Evolutionary conservation across 805 yeast species (phyloP).

Genomic region (Kodamaea sagamina): DNA sequence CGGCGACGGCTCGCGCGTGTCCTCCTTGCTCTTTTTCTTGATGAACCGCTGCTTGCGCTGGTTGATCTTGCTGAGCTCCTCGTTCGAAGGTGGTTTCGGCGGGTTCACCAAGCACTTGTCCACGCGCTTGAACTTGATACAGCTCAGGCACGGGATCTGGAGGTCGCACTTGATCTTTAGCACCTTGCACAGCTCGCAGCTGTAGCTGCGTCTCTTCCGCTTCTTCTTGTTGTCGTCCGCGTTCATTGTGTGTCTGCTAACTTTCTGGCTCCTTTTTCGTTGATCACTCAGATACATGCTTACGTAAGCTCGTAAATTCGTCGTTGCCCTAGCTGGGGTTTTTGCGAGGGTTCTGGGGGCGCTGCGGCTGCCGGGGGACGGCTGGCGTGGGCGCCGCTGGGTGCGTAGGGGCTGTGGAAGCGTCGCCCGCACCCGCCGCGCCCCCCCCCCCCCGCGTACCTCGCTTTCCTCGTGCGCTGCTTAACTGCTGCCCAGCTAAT

Average conservation of each 20-base stretch:
- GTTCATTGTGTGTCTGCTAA: background rate
- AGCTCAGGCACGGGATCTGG: conserved; percentile 48
- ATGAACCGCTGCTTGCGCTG: conserved; percentile 28
- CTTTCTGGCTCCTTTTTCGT: background rate
- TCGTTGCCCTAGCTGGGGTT: background rate
- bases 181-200: conserved; percentile 58
- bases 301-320: background rate
- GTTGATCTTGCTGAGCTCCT: conserved; percentile 34
- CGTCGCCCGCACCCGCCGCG: too few relatives aligned
- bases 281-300: background rate
- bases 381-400: too few relatives aligned
- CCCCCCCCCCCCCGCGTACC: too few relatives aligned
- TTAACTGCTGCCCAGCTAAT: too few relatives aligned
- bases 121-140: conserved; percentile 39
- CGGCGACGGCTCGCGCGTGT: background rate
- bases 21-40: conserved; percentile 12
- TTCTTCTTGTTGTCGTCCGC: conserved; percentile 21
- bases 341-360: background rate
- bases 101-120: conserved; percentile 43
- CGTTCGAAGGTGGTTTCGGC: conserved; percentile 47
- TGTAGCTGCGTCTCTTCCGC: conserved; percentile 51
- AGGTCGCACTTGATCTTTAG: conserved; percentile 57
- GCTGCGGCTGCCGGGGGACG: too few relatives aligned
- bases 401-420: too few relatives aligned
- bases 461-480: too few relatives aligned